phyloP scores from a whole-genome alignment of 2,329 filamentous ascomycete genomes.

The Cladosporium phlei region DNA sequence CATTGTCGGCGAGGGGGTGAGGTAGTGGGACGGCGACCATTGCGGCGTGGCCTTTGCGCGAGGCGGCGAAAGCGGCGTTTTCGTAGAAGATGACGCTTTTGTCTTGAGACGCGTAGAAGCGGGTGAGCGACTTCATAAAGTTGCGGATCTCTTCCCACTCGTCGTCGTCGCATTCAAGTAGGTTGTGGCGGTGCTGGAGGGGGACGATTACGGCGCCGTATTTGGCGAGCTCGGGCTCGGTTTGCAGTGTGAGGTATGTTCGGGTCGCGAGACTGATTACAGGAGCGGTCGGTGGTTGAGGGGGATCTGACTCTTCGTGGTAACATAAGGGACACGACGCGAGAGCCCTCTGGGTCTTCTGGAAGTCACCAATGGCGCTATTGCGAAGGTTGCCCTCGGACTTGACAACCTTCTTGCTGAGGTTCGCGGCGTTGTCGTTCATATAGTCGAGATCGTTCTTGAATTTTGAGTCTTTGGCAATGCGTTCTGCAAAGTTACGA shows the following conservation, averaged over 20 bases:
- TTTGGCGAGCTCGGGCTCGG: conserved; percentile 78
- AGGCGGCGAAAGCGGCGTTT: conserved; percentile 76
- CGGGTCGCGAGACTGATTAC: conserved; percentile 80
- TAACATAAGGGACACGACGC: conserved; percentile 87
- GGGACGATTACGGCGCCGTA: conserved; percentile 86
- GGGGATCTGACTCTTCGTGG: conserved; percentile 65
- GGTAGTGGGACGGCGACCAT: conserved; percentile 84
- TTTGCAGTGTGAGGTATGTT: conserved; percentile 81
- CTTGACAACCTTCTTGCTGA: conserved; percentile 82
- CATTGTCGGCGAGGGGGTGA: conserved; percentile 83
- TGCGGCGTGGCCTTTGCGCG: conserved; percentile 72
- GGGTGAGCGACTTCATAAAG: conserved; percentile 94
- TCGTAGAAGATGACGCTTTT: conserved; percentile 96
- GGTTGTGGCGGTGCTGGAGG: conserved; percentile 77
- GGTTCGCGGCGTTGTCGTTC: conserved; percentile 89
- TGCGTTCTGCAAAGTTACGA: conserved; percentile 78
- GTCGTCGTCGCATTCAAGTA: conserved; percentile 97
- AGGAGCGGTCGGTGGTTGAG: conserved; percentile 67
- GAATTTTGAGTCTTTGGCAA: conserved; percentile 88
- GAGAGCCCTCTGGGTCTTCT: conserved; percentile 80
- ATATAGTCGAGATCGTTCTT: conserved; percentile 92
- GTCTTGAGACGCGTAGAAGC: conserved; percentile 91
- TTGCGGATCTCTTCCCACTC: conserved; percentile 99
- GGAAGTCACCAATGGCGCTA: conserved; percentile 79
- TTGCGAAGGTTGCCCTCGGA: conserved; percentile 85